Evolutionary conservation across 768 basidiomycete genomes (phyloP), one percentile per base, ranked within the genome.

Genomic region (Cystofilobasidium ferigula): DNA sequence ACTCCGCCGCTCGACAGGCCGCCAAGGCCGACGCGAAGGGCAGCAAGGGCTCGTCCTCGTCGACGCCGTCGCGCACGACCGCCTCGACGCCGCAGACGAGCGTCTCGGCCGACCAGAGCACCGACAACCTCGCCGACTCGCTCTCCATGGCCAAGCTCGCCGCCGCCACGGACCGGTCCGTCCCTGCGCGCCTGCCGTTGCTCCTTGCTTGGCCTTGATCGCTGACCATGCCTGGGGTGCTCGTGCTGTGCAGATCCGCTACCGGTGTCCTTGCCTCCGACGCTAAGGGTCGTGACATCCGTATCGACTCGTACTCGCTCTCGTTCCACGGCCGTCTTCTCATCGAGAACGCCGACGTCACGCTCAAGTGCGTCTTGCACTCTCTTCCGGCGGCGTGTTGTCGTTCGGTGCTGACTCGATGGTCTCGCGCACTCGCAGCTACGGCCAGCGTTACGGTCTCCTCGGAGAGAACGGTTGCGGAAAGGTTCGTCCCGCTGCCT

Each of bases 391-490:
- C 10, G 20, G 26, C 18, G 35, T 8, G 6, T 28, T 43, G 34
- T 35, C 43, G 3, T 14, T 14, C 16, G 6, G 38, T n/a, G 22
- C 45, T 30, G 26, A 34, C 53, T 28, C 28, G 18, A 32, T 35
- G 12, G n/a, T n/a, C 61, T 38, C 53, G 18, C 32, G 20, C 38
- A 18, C 24, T 42, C 10, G 16, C 59, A 67, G 65, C 68, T 77
- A 77, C 69, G 76, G 76, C 47, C 75, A 77, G 66, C 68, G 74
- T 69, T 99, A 99, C 73, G 95, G 95, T 76, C 81, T 99, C 36
- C 80, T 99, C 48, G 94, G 94, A 42, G 91, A 97, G 76, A 98
- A 99, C 74, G 94, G 94, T 36, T 93, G 89, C n/a, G 94, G 94
- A 79, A 99, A 99, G 85, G 92, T 92, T 69, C 57, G 72, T 61